A percentile compares a stretch with the other conserved stretches of the same genome.
phyloP scores from a whole-genome alignment of 108 stramenopile species.

The Aurantiochytrium sp. region DNA sequence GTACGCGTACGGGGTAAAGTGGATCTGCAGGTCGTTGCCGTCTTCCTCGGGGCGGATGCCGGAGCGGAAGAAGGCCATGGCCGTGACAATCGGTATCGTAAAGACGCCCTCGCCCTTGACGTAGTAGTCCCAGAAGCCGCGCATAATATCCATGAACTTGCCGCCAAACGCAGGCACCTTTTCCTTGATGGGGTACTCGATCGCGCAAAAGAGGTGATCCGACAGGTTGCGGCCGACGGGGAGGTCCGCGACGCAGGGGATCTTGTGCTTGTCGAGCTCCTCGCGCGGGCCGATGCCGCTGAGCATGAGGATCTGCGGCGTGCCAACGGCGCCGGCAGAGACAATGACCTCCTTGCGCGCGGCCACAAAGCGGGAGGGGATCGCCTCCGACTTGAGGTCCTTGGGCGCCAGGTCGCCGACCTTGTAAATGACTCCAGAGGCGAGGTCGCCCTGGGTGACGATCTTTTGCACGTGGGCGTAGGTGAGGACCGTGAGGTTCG shows the following conservation, averaged over 20 bases:
- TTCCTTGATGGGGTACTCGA: background rate
- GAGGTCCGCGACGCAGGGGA: constrained; percentile 39
- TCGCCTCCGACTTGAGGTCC: background rate
- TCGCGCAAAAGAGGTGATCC: constrained; percentile 47
- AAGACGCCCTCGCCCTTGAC: background rate
- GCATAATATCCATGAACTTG: background rate
- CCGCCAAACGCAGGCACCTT: background rate
- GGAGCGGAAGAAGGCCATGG: constrained; percentile 18
- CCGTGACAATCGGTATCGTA: background rate
- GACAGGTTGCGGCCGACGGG: constrained; percentile 63
- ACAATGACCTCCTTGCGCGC: constrained; percentile 59
- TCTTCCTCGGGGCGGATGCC: background rate
- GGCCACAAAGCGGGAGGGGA: background rate
- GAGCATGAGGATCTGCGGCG: constrained; percentile 64
- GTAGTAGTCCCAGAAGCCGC: background rate
- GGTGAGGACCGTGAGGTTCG: background rate
- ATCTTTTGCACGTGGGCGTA: background rate
- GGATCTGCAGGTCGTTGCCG: constrained; percentile 4
- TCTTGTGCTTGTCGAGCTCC: constrained; percentile 34
- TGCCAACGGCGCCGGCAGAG: constrained; percentile 61
- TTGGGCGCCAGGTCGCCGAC: background rate
- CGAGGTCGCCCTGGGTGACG: background rate
- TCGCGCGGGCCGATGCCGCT: constrained; percentile 58
- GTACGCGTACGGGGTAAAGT: background rate
- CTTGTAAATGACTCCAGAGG: background rate